These are phyloP conservation scores for Citropsis articulata DNA, from an alignment of 345 rosid genomes.

Conservation along the genomic window DNA sequence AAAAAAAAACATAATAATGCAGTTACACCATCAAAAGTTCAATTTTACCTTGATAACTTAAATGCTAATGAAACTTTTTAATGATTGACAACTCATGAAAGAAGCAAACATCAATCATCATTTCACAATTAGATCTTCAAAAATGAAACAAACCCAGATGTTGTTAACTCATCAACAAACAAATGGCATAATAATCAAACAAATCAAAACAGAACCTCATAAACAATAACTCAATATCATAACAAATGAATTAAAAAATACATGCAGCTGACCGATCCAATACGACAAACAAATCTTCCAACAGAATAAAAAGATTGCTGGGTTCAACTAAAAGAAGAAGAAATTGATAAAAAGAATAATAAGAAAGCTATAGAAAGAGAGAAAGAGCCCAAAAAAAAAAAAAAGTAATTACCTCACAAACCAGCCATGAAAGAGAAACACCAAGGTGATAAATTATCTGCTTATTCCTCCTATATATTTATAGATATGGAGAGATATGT, in stretches of 20 bases:
- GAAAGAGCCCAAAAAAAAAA: too few relatives aligned
- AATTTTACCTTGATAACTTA: slow-evolving; percentile 8
- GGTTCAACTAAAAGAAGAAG: not conserved
- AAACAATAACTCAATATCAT: not conserved
- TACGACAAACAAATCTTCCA: not conserved
- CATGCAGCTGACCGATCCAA: slow-evolving; percentile 13
- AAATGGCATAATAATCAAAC: not conserved
- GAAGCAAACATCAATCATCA: not conserved
- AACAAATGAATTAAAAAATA: not conserved
- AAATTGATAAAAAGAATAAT: not conserved
- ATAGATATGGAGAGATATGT: slow-evolving; percentile 7
- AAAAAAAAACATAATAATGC: slow-evolving; percentile 8
- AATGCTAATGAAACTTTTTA: slow-evolving; percentile 1
- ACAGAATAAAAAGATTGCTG: not conserved
- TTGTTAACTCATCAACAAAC: slow-evolving; percentile 6
- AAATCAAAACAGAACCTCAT: slow-evolving; percentile 5
- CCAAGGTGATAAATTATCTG: slow-evolving; percentile 13
- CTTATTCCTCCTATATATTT: slow-evolving; percentile 1
- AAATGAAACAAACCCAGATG: slow-evolving; percentile 16
- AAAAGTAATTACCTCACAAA: slow-evolving; percentile 14
- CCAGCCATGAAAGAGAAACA: slow-evolving; percentile 16
- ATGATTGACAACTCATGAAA: slow-evolving; percentile 13
- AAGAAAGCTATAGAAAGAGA: not conserved
- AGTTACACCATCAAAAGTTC: slow-evolving; percentile 11
- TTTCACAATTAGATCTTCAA: slow-evolving; percentile 24